These are phyloP conservation scores for Sarcodon aspratus DNA, from an alignment of 768 basidiomycete species.

Conservation along the genomic window DNA sequence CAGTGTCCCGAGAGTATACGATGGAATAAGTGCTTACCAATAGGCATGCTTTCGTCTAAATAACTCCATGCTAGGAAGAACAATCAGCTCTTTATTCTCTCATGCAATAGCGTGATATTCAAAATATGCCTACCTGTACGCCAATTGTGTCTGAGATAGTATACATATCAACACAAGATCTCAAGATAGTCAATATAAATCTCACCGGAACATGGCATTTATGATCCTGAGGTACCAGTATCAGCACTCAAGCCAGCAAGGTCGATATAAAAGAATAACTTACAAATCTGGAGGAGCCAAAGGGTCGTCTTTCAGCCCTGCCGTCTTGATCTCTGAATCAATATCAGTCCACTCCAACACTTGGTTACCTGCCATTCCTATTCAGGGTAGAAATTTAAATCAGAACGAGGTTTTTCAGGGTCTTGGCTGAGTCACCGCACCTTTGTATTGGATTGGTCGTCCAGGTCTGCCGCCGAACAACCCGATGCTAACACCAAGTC, in stretches of 20 bases:
- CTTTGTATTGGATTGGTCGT: conserved; percentile 38
- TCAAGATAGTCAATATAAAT: conserved; percentile 16
- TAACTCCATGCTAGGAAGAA: conserved; percentile 17
- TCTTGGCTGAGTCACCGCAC: conserved; percentile 6
- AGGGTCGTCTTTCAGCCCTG: conserved; percentile 21
- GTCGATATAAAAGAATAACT: conserved; percentile 3
- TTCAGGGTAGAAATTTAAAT: background rate
- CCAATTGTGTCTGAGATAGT: conserved; percentile 18
- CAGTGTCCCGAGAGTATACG: background rate
- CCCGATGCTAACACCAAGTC: conserved; percentile 38
- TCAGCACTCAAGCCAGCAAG: background rate
- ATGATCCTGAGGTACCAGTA: conserved; percentile 14
- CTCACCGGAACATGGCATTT: conserved; percentile 29
- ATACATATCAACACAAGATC: conserved; percentile 23
- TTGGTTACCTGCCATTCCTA: conserved; percentile 50
- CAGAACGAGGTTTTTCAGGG: background rate
- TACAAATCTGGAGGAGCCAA: conserved; percentile 26
- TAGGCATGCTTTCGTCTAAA: conserved; percentile 18
- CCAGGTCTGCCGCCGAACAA: conserved; percentile 48
- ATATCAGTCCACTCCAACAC: conserved; percentile 51
- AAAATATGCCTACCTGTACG: conserved; percentile 20
- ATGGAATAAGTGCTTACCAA: conserved; percentile 12
- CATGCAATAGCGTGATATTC: conserved; percentile 4
- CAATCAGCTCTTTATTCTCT: background rate
- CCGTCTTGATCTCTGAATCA: conserved; percentile 49